phyloP scores from a whole-genome alignment of 2,329 filamentous ascomycete species.

The Tolypocladium tropicale region DNA sequence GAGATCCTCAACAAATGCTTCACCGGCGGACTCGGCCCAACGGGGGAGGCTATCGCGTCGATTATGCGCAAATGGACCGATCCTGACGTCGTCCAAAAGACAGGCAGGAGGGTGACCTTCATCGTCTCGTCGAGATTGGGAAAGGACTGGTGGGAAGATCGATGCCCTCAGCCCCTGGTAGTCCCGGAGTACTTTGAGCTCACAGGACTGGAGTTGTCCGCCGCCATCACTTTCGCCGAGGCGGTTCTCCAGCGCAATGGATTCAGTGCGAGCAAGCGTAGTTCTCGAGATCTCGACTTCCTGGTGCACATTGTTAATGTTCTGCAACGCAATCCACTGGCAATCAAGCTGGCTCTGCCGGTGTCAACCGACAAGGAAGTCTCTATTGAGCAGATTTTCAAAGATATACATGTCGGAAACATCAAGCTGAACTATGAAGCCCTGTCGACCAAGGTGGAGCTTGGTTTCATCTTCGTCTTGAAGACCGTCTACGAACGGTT shows the following conservation, averaged over 20 bases:
- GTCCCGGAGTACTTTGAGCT: background rate
- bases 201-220: background rate
- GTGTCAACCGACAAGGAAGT: background rate
- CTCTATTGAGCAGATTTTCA: background rate
- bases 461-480: background rate
- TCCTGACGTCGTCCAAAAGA: background rate
- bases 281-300: background rate
- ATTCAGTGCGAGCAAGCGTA: background rate
- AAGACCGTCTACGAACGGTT: background rate
- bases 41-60: background rate
- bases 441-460: background rate
- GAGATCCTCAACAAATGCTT: background rate
- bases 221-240: background rate
- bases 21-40: background rate
- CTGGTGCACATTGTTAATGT: background rate
- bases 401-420: background rate
- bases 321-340: background rate
- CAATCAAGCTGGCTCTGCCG: background rate
- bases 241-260: background rate
- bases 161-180: background rate
- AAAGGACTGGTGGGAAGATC: background rate
- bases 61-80: background rate
- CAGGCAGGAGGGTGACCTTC: background rate
- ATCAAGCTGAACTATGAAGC: background rate
- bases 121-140: background rate